Base-by-base conservation (phyloP, 2,329 filamentous ascomycete species). In the Colletotrichum camelliae region DNA sequence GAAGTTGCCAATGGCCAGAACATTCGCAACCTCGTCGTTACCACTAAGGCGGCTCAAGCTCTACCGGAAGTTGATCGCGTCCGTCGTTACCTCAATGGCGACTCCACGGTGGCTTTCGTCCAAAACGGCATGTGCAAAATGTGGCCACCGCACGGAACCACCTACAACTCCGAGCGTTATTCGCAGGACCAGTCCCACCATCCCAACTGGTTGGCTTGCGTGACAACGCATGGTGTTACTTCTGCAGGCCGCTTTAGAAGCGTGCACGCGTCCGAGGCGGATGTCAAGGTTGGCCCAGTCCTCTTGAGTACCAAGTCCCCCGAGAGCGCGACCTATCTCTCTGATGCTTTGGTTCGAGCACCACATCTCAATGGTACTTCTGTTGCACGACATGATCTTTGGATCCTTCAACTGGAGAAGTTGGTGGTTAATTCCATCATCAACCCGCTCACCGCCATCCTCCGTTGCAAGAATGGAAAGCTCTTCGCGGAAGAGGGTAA, bases 101-200 rank as follows among this genome's bases (percentile, higher is more conserved):
- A 88, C 5, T 95, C 93, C n/a, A 94, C 94, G 0, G 91, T 98
- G n/a, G 88, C 94, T 15, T 94, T 98, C 80, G 86, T 95, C 29
- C 96, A 98, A 80, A 98, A 98, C 80, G 96, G 96, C 62, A 94
- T 98, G 91, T 96, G 94, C 37, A 88, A 87, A 78, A 82, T 91
- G 18, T 91, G 90, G 90, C 89, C 89, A 29, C 90, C 90, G 9
- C 81, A 87, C 66, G 89, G 89, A 4, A 78, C 79, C 5, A 74
- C 81, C 2, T 91, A 91, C 80, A 82, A 83, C 43, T 77, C 79
- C 3, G 80, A 84, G 69, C 84, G 89, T 21, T 90, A 86, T 70
- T 78, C 81, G 3, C 65, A 72, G 18, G 80, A 78, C 13, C 73
- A 80, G 24, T 66, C 66, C 6, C 15, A 29, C 13, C 81, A 82